Evolutionary conservation across 1,284 basidiomycete species (phyloP).

Genomic region (Inonotus obliquus): DNA sequence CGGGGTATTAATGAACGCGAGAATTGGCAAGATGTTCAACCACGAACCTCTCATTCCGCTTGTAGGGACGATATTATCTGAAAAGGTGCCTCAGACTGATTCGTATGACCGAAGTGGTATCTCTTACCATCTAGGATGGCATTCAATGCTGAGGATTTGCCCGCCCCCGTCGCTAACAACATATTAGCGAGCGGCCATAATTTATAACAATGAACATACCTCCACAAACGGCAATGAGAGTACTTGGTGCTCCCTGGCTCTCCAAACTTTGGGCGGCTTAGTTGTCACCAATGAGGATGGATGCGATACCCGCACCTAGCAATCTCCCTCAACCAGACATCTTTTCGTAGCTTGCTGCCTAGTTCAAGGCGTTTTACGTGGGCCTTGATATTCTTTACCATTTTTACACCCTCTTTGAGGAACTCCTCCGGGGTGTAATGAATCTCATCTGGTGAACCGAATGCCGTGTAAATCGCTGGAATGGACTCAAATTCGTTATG

Average conservation of each 20-base stretch:
- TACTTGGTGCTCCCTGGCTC: constrained; percentile 45
- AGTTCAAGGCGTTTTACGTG: constrained; percentile 42
- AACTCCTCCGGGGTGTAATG: constrained; percentile 45
- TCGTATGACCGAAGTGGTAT: neutral
- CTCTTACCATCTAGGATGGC: constrained; percentile 50
- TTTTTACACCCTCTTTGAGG: constrained; percentile 45
- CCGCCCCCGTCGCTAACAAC: constrained; percentile 47
- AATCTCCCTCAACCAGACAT: constrained; percentile 56
- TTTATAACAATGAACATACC: constrained; percentile 28
- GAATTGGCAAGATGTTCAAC: neutral
- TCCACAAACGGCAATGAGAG: constrained; percentile 58
- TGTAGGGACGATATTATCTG: constrained; percentile 60
- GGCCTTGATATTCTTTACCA: constrained; percentile 45
- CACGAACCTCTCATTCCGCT: constrained; percentile 55
- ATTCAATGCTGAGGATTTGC: constrained; percentile 56
- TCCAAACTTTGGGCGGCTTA: constrained; percentile 35
- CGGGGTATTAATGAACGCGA: neutral
- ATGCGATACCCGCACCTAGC: constrained; percentile 36
- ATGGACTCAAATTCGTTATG: neutral
- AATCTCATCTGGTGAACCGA: constrained; percentile 36
- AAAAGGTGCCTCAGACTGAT: constrained; percentile 13
- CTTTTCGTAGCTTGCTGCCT: constrained; percentile 50
- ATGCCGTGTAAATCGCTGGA: constrained; percentile 24
- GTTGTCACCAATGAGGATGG: neutral
- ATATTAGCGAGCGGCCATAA: neutral